phyloP scores from a whole-genome alignment of 176 grass and related monocot species.

The Bolboschoenus planiculmis region DNA sequence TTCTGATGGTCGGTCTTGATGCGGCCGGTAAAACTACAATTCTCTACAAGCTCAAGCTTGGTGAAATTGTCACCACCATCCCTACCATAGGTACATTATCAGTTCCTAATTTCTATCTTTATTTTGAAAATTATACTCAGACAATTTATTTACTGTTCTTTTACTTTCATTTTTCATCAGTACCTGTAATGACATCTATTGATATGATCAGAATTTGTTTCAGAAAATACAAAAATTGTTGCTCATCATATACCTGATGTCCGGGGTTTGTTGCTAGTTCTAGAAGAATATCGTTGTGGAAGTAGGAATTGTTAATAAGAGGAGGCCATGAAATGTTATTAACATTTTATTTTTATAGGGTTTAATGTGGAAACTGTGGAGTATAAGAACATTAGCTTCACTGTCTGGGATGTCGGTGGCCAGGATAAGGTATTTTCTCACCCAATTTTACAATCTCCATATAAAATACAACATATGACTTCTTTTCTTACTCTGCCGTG shows the following conservation, averaged over 20 bases:
- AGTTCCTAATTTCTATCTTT: neutral
- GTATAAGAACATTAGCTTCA: conserved; percentile 39
- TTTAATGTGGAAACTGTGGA: conserved; percentile 32
- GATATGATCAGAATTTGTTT: neutral
- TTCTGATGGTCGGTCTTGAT: conserved; percentile 26
- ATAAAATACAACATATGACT: neutral
- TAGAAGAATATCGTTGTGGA: neutral
- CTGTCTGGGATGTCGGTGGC: conserved; percentile 34
- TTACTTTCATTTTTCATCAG: neutral
- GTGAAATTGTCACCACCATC: conserved; percentile 26
- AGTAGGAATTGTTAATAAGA: neutral
- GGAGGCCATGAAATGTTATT: neutral
- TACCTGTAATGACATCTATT: neutral
- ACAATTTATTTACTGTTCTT: neutral
- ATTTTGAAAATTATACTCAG: neutral
- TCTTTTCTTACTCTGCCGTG: neutral
- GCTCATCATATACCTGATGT: neutral
- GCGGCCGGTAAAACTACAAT: conserved; percentile 26
- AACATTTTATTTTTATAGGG: neutral
- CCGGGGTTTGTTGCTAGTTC: neutral
- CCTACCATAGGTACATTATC: conserved; percentile 16
- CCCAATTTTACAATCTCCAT: neutral
- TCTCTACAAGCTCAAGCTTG: conserved; percentile 27
- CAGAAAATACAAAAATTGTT: neutral
- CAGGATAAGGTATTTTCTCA: conserved; percentile 27